Percentiles rank a stretch among this genome's conserved stretches.
Evolutionary conservation across 352 stramenopile species (phyloP).

Genomic region (Phytophthora hybrid): DNA sequence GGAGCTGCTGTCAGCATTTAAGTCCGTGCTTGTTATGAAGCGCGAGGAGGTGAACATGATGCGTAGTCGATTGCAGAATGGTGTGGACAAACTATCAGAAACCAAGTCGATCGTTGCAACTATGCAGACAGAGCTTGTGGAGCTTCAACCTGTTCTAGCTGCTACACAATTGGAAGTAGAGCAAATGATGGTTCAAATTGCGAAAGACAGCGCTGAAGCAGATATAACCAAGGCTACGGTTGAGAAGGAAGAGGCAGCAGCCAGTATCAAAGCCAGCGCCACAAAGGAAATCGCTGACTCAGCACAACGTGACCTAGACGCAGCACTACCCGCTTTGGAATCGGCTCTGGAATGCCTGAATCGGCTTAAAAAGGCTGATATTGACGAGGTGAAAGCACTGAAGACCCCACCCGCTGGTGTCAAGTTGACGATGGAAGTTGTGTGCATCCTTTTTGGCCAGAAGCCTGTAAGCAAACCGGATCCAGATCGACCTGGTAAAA

Average conservation of each 20-base stretch:
- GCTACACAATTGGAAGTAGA: constrained; percentile 86
- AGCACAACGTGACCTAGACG: constrained; percentile 88
- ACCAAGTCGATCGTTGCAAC: constrained; percentile 83
- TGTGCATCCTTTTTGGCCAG: constrained; percentile 92
- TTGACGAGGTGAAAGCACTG: constrained; percentile 93
- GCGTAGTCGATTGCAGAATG: constrained; percentile 85
- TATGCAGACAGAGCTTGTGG: constrained; percentile 88
- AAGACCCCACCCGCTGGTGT: constrained; percentile 92
- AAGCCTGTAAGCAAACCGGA: constrained; percentile 91
- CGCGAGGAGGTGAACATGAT: constrained; percentile 92
- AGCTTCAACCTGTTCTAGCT: constrained; percentile 82
- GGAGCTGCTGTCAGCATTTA: constrained; percentile 93
- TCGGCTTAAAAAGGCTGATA: constrained; percentile 91
- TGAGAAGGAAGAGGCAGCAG: constrained; percentile 89
- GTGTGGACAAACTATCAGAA: constrained; percentile 88
- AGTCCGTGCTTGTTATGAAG: constrained; percentile 88
- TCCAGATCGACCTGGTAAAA: constrained; percentile 89
- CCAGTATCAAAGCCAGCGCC: constrained; percentile 85
- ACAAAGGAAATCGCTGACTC: constrained; percentile 93
- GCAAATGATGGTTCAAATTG: constrained; percentile 92
- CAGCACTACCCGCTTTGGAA: constrained; percentile 87
- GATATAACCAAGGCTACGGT: constrained; percentile 88
- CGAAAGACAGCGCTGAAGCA: constrained; percentile 90
- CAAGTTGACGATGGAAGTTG: constrained; percentile 94
- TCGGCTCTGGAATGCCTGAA: constrained; percentile 91